Conservation (phyloP, 192 early-diverging fungal species). For the Mortierella alpina region DNA sequence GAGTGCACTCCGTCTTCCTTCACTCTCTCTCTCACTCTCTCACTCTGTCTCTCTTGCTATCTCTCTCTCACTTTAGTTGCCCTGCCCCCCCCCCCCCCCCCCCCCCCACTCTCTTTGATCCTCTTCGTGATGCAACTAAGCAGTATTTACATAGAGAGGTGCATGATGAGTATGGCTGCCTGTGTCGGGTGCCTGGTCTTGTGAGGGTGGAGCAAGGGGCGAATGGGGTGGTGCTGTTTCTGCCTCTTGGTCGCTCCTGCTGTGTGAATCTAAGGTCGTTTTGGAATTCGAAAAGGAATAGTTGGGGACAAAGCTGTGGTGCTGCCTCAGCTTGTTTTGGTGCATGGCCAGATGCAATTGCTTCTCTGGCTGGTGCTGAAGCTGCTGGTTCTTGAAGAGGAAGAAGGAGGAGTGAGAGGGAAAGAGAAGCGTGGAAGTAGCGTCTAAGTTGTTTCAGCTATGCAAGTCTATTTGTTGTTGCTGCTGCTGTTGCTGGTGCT, state of each 20-base stretch:
- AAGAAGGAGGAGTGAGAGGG: background rate
- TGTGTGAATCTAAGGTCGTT: constrained; percentile 1
- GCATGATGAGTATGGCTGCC: constrained; percentile 4
- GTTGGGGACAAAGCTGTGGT: background rate
- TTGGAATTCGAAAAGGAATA: background rate
- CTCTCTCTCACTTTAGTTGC: no score
- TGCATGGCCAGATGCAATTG: constrained; percentile 32
- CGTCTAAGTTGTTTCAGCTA: background rate
- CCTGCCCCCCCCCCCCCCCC: no score
- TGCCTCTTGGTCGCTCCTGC: background rate
- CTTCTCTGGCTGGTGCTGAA: constrained; percentile 19
- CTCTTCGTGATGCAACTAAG: background rate
- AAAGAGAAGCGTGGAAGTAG: background rate
- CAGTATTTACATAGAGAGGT: constrained; percentile 2
- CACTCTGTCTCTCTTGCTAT: no score
- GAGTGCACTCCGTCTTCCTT: no score
- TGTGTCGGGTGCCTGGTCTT: background rate
- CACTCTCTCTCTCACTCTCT: no score
- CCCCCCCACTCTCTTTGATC: background rate
- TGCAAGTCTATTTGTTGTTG: background rate
- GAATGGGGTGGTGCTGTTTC: no score
- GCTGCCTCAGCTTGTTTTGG: constrained; percentile 9
- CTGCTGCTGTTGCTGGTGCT: background rate
- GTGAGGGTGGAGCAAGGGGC: constrained; percentile 1
- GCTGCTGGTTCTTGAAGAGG: constrained; percentile 16